phyloP scores from a whole-genome alignment of 2,329 filamentous ascomycete species.

The Pestalotiopsis fici region DNA sequence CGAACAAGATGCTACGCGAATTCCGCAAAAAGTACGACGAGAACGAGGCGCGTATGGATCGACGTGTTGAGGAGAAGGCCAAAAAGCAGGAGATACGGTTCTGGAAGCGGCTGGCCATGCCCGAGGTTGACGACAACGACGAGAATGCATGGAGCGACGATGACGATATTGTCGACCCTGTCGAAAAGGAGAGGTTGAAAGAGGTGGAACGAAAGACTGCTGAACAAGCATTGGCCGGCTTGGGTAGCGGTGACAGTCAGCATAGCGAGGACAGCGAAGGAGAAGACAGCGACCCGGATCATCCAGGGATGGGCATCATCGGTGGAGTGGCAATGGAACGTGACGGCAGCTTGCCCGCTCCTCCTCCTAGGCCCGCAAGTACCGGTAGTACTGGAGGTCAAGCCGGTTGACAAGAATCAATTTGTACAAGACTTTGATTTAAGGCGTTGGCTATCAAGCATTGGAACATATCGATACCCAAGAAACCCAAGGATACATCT shows the following conservation, averaged over 20 bases:
- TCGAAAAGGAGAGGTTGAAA: slow-evolving; percentile 57
- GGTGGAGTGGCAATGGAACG: slow-evolving; percentile 46
- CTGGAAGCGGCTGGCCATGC: slow-evolving; percentile 69
- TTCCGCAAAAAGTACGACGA: slow-evolving; percentile 60
- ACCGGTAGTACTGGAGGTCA: slow-evolving; percentile 39
- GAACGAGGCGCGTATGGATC: slow-evolving; percentile 54
- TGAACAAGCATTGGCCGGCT: slow-evolving; percentile 35
- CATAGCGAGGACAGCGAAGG: slow-evolving; percentile 34
- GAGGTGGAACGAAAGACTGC: slow-evolving; percentile 50
- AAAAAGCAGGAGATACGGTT: slow-evolving; percentile 61
- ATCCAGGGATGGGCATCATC: slow-evolving; percentile 27
- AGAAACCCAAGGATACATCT: not conserved
- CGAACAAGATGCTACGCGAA: slow-evolving; percentile 58
- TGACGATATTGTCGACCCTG: slow-evolving; percentile 62
- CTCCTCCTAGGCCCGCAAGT: slow-evolving; percentile 40
- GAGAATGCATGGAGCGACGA: slow-evolving; percentile 63
- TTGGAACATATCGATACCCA: not conserved
- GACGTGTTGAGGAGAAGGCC: slow-evolving; percentile 52
- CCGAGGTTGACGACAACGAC: slow-evolving; percentile 59
- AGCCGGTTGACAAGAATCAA: slow-evolving; percentile 13
- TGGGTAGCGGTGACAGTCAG: slow-evolving; percentile 31
- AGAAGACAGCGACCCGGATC: slow-evolving; percentile 22
- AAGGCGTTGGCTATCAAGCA: not conserved
- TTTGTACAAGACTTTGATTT: not conserved
- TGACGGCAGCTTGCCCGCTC: slow-evolving; percentile 31